Conservation (phyloP, 208 protist species). For the Crithidia thermophila region DNA sequence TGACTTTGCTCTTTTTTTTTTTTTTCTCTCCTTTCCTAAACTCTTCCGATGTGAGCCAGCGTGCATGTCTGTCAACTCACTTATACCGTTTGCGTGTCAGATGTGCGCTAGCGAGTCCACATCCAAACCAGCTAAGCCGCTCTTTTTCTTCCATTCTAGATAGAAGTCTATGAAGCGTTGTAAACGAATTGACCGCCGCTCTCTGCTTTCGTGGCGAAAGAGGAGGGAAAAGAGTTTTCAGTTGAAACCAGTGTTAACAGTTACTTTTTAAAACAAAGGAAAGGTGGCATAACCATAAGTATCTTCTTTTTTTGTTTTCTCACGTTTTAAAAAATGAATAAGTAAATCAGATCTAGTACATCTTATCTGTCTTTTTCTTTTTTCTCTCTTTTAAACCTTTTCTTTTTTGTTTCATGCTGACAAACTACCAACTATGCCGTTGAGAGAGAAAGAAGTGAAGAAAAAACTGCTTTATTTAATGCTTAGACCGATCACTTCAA, state of each 20-base stretch:
- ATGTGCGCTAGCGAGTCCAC: too few relatives aligned
- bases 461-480: slow-evolving; percentile 6
- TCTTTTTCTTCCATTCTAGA: too few relatives aligned
- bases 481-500: slow-evolving; percentile 8
- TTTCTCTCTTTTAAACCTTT: slow-evolving; percentile 8
- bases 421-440: background rate
- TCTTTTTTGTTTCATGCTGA: background rate
- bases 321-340: slow-evolving; percentile 16
- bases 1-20: background rate
- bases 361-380: slow-evolving; percentile 12
- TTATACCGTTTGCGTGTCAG: too few relatives aligned
- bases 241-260: background rate
- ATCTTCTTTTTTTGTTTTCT: slow-evolving; percentile 19
- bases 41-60: too few relatives aligned
- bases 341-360: slow-evolving; percentile 18
- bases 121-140: too few relatives aligned
- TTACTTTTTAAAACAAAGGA: background rate
- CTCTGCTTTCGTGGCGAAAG: too few relatives aligned
- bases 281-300: background rate
- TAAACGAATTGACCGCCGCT: too few relatives aligned
- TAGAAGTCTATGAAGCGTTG: too few relatives aligned
- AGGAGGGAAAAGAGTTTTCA: background rate
- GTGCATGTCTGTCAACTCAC: too few relatives aligned
- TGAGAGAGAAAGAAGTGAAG: slow-evolving; percentile 2
- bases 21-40: background rate